Evolutionary conservation across 495 filamentous ascomycete genomes (phyloP).

Genomic region (Aeminium ludgeri): DNA sequence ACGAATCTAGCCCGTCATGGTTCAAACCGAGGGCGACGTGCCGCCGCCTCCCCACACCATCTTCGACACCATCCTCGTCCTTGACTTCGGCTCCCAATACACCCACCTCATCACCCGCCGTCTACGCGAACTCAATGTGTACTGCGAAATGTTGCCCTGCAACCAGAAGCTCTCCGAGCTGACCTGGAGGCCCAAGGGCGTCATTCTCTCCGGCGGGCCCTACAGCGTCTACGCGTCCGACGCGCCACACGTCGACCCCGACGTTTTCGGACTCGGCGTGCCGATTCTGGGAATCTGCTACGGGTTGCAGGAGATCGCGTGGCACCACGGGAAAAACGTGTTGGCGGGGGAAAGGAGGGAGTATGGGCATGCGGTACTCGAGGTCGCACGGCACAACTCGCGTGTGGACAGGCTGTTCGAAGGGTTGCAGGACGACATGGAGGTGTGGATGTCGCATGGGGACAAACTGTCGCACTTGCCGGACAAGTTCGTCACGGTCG

Average conservation of each 20-base stretch:
- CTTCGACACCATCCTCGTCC: constrained; percentile 49
- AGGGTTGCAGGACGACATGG: constrained; percentile 45
- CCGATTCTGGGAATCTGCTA: constrained; percentile 71
- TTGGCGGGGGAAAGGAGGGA: constrained; percentile 53
- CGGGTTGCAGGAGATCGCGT: constrained; percentile 69
- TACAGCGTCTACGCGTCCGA: constrained; percentile 57
- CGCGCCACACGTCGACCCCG: constrained; percentile 62
- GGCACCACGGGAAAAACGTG: constrained; percentile 54
- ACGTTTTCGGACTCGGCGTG: constrained; percentile 59
- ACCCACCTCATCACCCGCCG: constrained; percentile 63
- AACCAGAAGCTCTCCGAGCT: constrained; percentile 71
- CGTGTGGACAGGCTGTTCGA: constrained; percentile 60
- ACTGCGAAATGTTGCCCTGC: constrained; percentile 84
- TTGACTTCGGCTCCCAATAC: constrained; percentile 54
- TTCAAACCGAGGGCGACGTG: constrained; percentile 8
- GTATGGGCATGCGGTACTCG: constrained; percentile 50
- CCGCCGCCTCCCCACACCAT: constrained; percentile 34
- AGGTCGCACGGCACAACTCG: constrained; percentile 32
- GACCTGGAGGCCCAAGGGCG: constrained; percentile 62
- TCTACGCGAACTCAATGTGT: constrained; percentile 67
- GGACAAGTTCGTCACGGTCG: constrained; percentile 51
- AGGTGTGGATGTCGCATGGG: constrained; percentile 76
- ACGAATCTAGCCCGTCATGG: neutral
- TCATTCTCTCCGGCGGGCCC: constrained; percentile 62
- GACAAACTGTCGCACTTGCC: constrained; percentile 68